A percentile compares a stretch with the other conserved stretches of the same genome.
Conservation (phyloP, 2,329 filamentous ascomycete species). For the Curvularia lunata region DNA sequence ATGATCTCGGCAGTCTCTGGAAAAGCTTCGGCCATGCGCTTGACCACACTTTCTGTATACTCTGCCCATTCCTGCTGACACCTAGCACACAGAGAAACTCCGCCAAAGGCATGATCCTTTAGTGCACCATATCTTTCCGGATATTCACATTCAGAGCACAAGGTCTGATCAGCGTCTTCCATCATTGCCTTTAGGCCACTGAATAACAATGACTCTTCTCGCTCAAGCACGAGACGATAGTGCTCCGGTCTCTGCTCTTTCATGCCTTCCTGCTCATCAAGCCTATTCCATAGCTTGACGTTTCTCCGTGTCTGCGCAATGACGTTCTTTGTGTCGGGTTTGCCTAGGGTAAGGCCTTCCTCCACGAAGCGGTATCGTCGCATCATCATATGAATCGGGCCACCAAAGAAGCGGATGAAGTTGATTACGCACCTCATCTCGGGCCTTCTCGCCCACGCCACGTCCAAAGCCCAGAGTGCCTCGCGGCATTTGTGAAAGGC, state of each 20-base stretch:
- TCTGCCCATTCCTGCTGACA: background rate
- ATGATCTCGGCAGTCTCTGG: conserved; percentile 1
- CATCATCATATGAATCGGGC: conserved; percentile 14
- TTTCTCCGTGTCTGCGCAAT: conserved; percentile 3
- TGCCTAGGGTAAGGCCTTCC: conserved; percentile 4
- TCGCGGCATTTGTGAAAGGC: conserved; percentile 18
- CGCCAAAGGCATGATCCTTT: conserved; percentile 4
- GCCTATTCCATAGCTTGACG: conserved; percentile 6
- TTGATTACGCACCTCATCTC: conserved; percentile 12
- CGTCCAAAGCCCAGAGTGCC: conserved; percentile 9
- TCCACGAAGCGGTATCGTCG: conserved; percentile 16
- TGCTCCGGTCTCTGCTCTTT: conserved; percentile 2
- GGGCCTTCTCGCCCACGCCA: conserved; percentile 3
- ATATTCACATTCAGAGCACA: conserved; percentile 4
- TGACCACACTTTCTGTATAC: background rate
- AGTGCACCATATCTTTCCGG: conserved; percentile 3
- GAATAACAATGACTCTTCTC: background rate
- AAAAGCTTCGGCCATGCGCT: conserved; percentile 9
- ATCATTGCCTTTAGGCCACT: conserved; percentile 3
- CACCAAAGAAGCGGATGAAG: conserved; percentile 11
- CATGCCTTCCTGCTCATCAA: background rate
- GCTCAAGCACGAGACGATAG: conserved; percentile 1
- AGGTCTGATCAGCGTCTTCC: background rate
- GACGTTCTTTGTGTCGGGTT: background rate
- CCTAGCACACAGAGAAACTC: background rate